These are phyloP conservation scores for Poterioochromonas sp. DNA, from an alignment of 352 stramenopile species.

Conservation along the genomic window DNA sequence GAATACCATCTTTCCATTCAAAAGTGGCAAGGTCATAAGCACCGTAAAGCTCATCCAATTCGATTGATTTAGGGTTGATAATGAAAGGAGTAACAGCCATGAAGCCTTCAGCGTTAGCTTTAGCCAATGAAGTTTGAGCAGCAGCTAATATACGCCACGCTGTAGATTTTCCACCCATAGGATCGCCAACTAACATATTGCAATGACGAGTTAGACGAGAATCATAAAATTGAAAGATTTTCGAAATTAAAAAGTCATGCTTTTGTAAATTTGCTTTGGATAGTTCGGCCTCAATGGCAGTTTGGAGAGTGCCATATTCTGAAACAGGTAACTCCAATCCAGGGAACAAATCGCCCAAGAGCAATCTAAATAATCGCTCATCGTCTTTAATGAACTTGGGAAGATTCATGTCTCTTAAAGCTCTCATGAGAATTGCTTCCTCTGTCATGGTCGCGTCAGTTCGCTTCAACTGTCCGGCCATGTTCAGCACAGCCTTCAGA, in stretches of 20 bases:
- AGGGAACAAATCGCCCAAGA: slow-evolving; percentile 81
- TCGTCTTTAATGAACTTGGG: slow-evolving; percentile 85
- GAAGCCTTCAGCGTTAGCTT: slow-evolving; percentile 23
- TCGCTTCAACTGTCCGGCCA: slow-evolving; percentile 76
- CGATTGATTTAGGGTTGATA: slow-evolving; percentile 88
- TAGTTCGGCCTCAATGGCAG: slow-evolving; percentile 45
- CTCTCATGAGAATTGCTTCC: slow-evolving; percentile 75
- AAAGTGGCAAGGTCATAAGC: slow-evolving; percentile 86
- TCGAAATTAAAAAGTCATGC: slow-evolving; percentile 52
- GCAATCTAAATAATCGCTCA: slow-evolving; percentile 74
- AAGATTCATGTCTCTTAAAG: slow-evolving; percentile 79
- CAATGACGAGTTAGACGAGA: slow-evolving; percentile 84
- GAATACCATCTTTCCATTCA: slow-evolving; percentile 88
- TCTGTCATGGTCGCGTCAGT: slow-evolving; percentile 82
- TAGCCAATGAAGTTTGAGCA: slow-evolving; percentile 51
- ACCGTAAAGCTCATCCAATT: slow-evolving; percentile 84
- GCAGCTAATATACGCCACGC: slow-evolving; percentile 75
- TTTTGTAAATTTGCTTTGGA: slow-evolving; percentile 57
- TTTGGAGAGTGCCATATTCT: slow-evolving; percentile 70
- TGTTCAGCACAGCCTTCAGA: slow-evolving; percentile 81
- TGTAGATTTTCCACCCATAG: slow-evolving; percentile 73
- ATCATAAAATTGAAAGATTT: slow-evolving; percentile 87
- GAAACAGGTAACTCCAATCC: slow-evolving; percentile 58
- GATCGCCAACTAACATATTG: slow-evolving; percentile 86
- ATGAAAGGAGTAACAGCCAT: slow-evolving; percentile 42